phyloP scores from a whole-genome alignment of 1,139 yeast species.

The Chernovozyma sophiae-reginae region DNA sequence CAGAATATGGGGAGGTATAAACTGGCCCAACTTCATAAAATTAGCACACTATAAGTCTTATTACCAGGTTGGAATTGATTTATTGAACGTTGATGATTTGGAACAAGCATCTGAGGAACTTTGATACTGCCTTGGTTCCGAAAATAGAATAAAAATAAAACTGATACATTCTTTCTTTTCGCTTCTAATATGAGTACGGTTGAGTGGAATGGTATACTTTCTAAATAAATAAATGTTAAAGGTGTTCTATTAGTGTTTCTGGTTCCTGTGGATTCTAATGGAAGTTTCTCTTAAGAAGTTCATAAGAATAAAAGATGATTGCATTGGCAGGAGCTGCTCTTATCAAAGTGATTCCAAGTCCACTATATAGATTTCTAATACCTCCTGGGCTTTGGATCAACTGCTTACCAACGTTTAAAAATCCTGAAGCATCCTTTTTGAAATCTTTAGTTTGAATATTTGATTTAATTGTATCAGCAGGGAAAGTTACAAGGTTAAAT shows the following conservation, averaged over 20 bases:
- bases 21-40: constrained; percentile 33
- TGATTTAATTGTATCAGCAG: constrained; percentile 87
- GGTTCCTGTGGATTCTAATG: no score
- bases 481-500: constrained; percentile 77
- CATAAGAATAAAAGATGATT: constrained; percentile 75
- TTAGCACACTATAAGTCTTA: constrained; percentile 26
- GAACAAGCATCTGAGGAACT: constrained; percentile 16
- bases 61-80: constrained; percentile 30
- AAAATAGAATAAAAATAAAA: not conserved
- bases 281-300: constrained; percentile 49
- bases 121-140: not conserved
- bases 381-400: constrained; percentile 49
- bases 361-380: constrained; percentile 68
- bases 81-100: constrained; percentile 39
- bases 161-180: not conserved
- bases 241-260: not conserved
- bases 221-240: not conserved
- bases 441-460: constrained; percentile 69
- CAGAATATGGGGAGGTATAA: constrained; percentile 42
- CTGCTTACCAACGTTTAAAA: constrained; percentile 25
- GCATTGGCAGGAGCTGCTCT: constrained; percentile 93
- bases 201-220: no score
- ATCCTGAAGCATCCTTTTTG: constrained; percentile 23
- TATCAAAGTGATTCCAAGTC: constrained; percentile 75
- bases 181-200: no score